Conservation (phyloP, 2,329 filamentous ascomycete species). For the Tolypocladium capitatum region DNA sequence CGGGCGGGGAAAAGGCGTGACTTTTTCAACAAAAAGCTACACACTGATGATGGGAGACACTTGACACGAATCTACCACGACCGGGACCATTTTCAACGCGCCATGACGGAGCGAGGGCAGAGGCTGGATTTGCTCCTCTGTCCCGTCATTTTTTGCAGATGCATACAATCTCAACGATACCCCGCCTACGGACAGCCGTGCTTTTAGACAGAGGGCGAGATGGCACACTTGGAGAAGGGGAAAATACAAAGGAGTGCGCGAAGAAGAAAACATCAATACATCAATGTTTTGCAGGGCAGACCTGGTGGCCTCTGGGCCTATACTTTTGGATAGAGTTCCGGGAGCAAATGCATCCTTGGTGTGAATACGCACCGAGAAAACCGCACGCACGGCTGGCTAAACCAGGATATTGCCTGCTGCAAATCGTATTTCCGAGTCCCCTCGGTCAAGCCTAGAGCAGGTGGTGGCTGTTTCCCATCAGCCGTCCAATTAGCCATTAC, state of each 20-base stretch:
- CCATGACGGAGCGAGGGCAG: conserved; percentile 2
- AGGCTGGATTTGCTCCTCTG: not conserved
- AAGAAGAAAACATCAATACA: not conserved
- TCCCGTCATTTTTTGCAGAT: conserved; percentile 14
- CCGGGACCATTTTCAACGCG: conserved; percentile 2
- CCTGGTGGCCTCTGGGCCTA: not conserved
- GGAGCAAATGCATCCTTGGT: not conserved
- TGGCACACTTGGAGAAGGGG: not conserved
- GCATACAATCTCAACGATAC: conserved; percentile 28
- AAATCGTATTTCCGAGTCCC: not conserved
- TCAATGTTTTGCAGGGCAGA: not conserved
- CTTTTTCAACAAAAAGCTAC: conserved; percentile 30
- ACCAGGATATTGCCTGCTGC: not conserved
- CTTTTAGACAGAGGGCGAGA: conserved; percentile 6
- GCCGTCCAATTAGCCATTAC: no score
- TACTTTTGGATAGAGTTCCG: not conserved
- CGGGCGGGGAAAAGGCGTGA: conserved; percentile 13
- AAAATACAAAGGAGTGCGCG: not conserved
- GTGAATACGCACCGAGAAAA: no score
- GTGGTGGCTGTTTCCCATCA: not conserved
- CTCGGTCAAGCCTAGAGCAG: no score
- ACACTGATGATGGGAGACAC: conserved; percentile 7
- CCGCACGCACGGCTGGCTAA: not conserved
- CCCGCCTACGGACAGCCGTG: conserved; percentile 14
- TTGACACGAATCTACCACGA: conserved; percentile 2